Evolutionary conservation across 768 basidiomycete genomes (phyloP).

Genomic region (Gymnopilus dilepis): DNA sequence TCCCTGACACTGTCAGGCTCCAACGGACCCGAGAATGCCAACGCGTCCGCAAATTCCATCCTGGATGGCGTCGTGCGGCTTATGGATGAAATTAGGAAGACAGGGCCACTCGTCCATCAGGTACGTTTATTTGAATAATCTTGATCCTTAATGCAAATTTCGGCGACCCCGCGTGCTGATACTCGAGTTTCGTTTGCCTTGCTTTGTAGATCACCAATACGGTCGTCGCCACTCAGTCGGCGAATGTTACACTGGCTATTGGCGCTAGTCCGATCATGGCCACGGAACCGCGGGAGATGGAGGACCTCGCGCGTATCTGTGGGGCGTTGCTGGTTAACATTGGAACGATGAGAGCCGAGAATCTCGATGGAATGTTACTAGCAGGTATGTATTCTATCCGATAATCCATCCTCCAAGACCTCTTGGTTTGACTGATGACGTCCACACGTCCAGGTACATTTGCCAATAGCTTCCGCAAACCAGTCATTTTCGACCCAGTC

Average conservation of each 20-base stretch:
- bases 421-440: background rate
- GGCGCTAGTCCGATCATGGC: conserved; percentile 97
- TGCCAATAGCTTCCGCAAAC: conserved; percentile 73
- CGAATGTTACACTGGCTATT: conserved; percentile 87
- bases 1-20: background rate
- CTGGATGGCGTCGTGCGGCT: conserved; percentile 51
- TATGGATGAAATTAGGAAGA: conserved; percentile 53
- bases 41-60: conserved; percentile 34
- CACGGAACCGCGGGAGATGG: conserved; percentile 80
- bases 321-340: conserved; percentile 85
- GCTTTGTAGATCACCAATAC: conserved; percentile 95
- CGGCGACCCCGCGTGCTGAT: background rate
- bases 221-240: conserved; percentile 88
- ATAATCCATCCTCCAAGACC: background rate
- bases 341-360: conserved; percentile 68
- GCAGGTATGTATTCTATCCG: conserved; percentile 57
- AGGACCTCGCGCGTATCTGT: conserved; percentile 69
- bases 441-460: conserved; percentile 41
- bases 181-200: conserved; percentile 3
- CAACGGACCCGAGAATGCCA: background rate
- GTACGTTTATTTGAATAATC: conserved; percentile 47
- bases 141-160: background rate
- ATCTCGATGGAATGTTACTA: conserved; percentile 74
- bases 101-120: conserved; percentile 83
- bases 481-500: conserved; percentile 90